Evolutionary conservation across 75 land plant genomes (phyloP), one percentile per base, ranked within the genome.

Genomic region (Picea glauca): DNA sequence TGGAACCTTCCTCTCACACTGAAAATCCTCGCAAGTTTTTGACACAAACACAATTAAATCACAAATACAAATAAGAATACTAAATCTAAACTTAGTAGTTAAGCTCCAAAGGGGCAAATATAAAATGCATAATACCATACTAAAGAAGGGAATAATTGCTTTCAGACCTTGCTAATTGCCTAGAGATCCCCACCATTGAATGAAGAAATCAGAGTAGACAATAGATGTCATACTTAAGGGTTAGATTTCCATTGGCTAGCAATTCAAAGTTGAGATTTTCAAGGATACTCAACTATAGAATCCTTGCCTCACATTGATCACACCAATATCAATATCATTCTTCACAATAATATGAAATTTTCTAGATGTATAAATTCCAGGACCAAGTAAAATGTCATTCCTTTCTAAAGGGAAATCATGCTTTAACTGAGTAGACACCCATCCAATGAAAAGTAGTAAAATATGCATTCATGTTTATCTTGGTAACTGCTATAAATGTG

Each of bases 401-500:
- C 70, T 38, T 33, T 32, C 17, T 4, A 32, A 65, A 66, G 38
- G 20, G 35, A 66, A 66, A 33, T 20, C 35, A 66, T 66, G 33
- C 17, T 66, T 30, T 17, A 17, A 33, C 70, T 33, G 18, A 32
- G 43, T 66, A 65, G 38, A 66, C 70, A 46, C 54, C 6, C 13
- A 15, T 15, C 35, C 40, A 66, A 15, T 5, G 33, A 35, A 33
- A 2, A 35, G 18, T 35, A 66, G 33, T 15, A 35, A 31, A 31
- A 31, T 38, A 66, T 5, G 43, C n/a, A 66, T 18, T 33, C 2
- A 0, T 66, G 70, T 66, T 66, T 66, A 33, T 32, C 70, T 17
- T 40, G 14, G 56, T 56, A 70, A 75, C 75, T 74, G 79, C 62
- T n/a, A n/a, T 30, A 6, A 62, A 59, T 59, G 35, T 30, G 30